phyloP scores from a whole-genome alignment of 352 stramenopile species.

The Blastocystis sp. region DNA sequence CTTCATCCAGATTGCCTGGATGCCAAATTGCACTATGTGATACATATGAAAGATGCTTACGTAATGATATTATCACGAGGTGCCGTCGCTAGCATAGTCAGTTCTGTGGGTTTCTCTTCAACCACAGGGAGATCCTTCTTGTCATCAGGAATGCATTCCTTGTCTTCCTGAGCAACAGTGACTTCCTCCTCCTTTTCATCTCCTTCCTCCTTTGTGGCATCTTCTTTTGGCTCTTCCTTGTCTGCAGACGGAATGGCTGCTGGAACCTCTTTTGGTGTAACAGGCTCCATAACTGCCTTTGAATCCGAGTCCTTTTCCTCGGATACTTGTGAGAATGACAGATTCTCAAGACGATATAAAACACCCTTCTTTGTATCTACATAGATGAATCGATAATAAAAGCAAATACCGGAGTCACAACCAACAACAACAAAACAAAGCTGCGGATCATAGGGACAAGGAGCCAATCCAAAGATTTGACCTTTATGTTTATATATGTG shows the following conservation, averaged over 20 bases:
- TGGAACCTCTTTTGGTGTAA: background rate
- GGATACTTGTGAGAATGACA: background rate
- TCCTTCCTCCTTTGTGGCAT: background rate
- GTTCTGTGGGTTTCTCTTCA: background rate
- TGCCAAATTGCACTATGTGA: constrained; percentile 46
- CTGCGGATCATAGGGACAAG: constrained; percentile 49
- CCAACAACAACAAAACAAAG: constrained; percentile 49
- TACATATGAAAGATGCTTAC: background rate
- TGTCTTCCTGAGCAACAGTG: background rate
- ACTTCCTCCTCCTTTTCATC: constrained; percentile 8
- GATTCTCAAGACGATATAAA: constrained; percentile 30
- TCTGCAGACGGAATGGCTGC: background rate
- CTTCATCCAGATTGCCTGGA: constrained; percentile 43
- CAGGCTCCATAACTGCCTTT: background rate
- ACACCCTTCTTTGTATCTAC: constrained; percentile 56
- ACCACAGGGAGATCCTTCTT: background rate
- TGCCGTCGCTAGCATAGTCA: background rate
- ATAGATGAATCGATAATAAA: background rate
- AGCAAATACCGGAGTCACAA: constrained; percentile 19
- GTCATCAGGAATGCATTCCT: constrained; percentile 21
- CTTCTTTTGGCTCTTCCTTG: background rate
- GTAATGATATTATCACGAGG: constrained; percentile 14
- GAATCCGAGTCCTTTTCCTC: constrained; percentile 33
- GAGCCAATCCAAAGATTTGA: constrained; percentile 46
- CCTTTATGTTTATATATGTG: constrained; percentile 49